These are phyloP conservation scores for Glycine soja DNA, from an alignment of 306 rosid species.

Conservation along the genomic window DNA sequence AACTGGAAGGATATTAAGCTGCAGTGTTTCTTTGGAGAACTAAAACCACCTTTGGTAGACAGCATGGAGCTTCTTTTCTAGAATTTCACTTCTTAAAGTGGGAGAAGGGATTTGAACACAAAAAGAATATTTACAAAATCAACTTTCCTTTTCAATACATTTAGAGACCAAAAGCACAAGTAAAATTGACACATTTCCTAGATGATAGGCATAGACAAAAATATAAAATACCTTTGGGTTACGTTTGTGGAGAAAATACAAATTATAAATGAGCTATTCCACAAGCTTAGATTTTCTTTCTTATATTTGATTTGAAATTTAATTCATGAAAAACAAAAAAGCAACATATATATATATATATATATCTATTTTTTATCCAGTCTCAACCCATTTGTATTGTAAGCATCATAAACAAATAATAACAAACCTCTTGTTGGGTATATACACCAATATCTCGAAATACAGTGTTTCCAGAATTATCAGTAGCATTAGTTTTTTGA, in stretches of 20 bases:
- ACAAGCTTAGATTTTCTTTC: constrained; percentile 18
- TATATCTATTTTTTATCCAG: constrained; percentile 24
- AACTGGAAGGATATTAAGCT: constrained; percentile 11
- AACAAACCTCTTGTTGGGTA: constrained; percentile 89
- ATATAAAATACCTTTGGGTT: neutral
- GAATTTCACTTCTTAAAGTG: neutral
- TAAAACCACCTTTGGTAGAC: neutral
- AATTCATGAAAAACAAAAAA: neutral
- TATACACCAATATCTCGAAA: constrained; percentile 85
- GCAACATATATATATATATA: neutral
- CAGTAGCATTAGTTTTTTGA: constrained; percentile 83
- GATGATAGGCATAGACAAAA: neutral
- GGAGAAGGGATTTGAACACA: neutral
- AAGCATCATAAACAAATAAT: constrained; percentile 36
- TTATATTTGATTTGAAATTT: neutral
- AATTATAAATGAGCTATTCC: constrained; percentile 19
- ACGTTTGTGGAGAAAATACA: neutral
- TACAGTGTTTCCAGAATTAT: constrained; percentile 86
- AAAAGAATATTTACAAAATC: neutral
- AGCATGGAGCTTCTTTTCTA: neutral
- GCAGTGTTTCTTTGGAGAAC: neutral
- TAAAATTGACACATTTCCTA: constrained; percentile 6
- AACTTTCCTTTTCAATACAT: constrained; percentile 4
- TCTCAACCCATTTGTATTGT: constrained; percentile 30
- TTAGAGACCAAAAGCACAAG: neutral